Evolutionary conservation across 2,329 filamentous ascomycete genomes (phyloP), one percentile per base, ranked within the genome.

Genomic region (Penicillium nordicum): DNA sequence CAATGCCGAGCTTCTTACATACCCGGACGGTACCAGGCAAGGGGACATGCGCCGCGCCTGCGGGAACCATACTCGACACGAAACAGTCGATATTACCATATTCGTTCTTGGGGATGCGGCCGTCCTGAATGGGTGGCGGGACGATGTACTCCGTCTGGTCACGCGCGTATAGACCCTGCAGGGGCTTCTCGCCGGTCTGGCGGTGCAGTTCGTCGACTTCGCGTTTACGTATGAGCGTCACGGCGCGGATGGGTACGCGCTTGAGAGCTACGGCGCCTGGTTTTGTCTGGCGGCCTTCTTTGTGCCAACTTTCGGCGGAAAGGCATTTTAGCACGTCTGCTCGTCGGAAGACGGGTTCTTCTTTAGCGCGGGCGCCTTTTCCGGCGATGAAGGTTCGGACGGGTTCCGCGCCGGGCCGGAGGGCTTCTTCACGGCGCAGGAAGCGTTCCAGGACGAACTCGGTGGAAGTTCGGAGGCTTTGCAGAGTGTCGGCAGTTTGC

Each of bases 31-130:
- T 88, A 0, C 90, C 90, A 44, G 88, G 84, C 52, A 87, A 86
- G 0, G 91, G 91, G 2, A 97, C 81, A 70, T 99, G 94, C 0
- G 89, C 83, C 2, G 92, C 92, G 0, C 94, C 93, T 40, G 77
- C 75, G 0, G 94, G 94, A 27, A 95, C 87, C 94, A 99, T 97
- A 60, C 90, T 92, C 38, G 91, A 88, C 0, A 90, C 92, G 71
- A 96, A 99, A 53, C 96, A 85, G 71, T 99, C 94, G 59, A 99
- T 97, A 64, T 99, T 99, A 9, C 93, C 93, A 66, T 93, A 99
- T 36, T 87, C 86, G 66, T 99, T 99, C 73, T 94, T 95, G 0
- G 94, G 94, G 58, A 97, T 97, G 14, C 89, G 75, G 0, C 93
- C 93, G 66, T 96, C 83, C 58, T 84, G 74, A 54, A 97, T 96